A percentile compares a stretch with the other conserved stretches of the same genome.
These are phyloP conservation scores for Gnaphalium uliginosum DNA, from an alignment of 129 eudicot genomes.

Conservation along the genomic window DNA sequence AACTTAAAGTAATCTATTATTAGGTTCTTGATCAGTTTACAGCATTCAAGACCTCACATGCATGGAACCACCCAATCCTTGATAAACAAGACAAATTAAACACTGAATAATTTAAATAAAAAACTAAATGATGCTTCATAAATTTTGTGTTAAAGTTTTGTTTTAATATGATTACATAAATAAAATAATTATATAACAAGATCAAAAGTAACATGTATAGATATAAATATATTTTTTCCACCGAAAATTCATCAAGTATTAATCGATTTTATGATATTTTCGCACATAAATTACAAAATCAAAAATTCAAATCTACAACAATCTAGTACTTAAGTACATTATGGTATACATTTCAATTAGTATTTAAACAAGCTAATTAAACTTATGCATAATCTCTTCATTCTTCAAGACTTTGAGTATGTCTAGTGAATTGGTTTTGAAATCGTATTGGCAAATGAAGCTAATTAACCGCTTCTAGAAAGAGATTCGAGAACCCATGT, in stretches of 20 bases:
- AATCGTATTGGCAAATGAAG: not conserved
- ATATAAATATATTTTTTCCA: conserved; percentile 16
- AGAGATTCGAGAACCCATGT: conserved; percentile 53
- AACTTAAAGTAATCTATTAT: conserved; percentile 41
- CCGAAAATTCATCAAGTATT: conserved; percentile 6
- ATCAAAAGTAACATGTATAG: not conserved
- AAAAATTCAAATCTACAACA: conserved; percentile 29
- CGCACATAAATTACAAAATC: conserved; percentile 36
- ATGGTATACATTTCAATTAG: conserved; percentile 28
- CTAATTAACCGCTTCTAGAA: conserved; percentile 41
- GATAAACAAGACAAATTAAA: conserved; percentile 28
- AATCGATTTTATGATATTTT: conserved; percentile 11
- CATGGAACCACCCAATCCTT: conserved; percentile 37
- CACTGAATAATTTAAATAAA: conserved; percentile 15
- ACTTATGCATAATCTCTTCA: conserved; percentile 24
- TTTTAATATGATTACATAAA: not conserved
- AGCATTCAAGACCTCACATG: conserved; percentile 45
- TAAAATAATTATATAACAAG: not conserved
- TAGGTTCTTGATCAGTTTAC: conserved; percentile 42
- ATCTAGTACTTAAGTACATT: conserved; percentile 6
- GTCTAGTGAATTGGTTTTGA: not conserved
- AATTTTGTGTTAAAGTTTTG: conserved; percentile 6
- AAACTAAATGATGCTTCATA: conserved; percentile 25
- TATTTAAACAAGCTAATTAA: conserved; percentile 25
- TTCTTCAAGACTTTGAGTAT: conserved; percentile 11